phyloP scores from a whole-genome alignment of 106 monocot species.

The Triglochin maritima region DNA sequence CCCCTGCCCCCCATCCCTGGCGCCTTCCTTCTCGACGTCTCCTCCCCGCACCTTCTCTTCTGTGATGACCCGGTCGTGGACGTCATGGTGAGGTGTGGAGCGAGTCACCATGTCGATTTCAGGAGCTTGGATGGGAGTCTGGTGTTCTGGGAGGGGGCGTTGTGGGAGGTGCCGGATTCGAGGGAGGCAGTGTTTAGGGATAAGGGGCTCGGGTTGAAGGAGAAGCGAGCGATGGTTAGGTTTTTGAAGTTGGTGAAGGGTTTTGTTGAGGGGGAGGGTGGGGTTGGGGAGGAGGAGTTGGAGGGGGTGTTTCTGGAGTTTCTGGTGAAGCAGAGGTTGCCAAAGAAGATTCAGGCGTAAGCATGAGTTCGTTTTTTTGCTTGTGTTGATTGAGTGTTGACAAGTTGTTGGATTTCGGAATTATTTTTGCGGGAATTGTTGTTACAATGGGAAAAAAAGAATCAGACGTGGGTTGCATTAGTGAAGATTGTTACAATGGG shows the following conservation, averaged over 20 bases:
- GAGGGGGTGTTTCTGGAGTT: conserved; percentile 64
- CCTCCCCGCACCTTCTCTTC: conserved; percentile 68
- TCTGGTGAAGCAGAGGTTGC: conserved; percentile 57
- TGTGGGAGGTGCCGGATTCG: conserved; percentile 72
- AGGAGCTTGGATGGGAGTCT: conserved; percentile 71
- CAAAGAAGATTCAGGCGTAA: conserved; percentile 69
- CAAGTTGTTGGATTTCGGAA: too few relatives aligned
- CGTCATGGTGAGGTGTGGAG: conserved; percentile 71
- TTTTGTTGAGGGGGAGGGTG: conserved; percentile 25
- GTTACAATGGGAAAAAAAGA: too few relatives aligned
- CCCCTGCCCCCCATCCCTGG: conserved; percentile 44
- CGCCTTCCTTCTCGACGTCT: conserved; percentile 47
- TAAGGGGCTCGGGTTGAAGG: conserved; percentile 44
- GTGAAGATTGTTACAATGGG: too few relatives aligned
- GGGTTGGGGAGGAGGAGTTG: conserved; percentile 42
- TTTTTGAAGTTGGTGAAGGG: conserved; percentile 60
- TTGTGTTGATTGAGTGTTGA: too few relatives aligned
- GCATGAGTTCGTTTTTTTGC: not conserved
- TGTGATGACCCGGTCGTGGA: conserved; percentile 75
- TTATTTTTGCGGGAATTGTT: too few relatives aligned
- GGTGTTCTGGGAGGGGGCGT: conserved; percentile 60
- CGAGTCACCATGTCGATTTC: conserved; percentile 79
- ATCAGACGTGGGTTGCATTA: too few relatives aligned
- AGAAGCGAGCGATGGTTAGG: conserved; percentile 68
- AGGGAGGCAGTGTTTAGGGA: conserved; percentile 83